phyloP scores from a whole-genome alignment of 2,329 filamentous ascomycete genomes.

The Emergomyces africanus region DNA sequence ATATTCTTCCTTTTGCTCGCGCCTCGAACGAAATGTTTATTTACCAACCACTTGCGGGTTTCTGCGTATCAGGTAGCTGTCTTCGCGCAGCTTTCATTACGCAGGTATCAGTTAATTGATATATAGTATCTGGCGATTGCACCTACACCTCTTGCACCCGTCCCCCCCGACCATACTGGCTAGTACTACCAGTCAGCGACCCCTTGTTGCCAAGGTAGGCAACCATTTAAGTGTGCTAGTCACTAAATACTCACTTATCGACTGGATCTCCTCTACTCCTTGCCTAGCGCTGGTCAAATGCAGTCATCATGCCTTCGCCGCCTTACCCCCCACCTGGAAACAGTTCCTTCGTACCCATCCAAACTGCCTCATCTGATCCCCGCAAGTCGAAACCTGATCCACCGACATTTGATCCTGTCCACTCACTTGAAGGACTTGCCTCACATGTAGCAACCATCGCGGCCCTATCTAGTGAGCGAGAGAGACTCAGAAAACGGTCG shows the following conservation, averaged over 20 bases:
- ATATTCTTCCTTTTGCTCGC: not conserved
- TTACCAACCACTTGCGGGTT: too few species aligned
- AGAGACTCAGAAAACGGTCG: not conserved
- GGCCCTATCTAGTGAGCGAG: not conserved
- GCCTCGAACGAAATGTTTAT: too few species aligned
- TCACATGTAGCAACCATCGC: not conserved
- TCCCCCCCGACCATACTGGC: too few species aligned
- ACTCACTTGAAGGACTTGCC: not conserved
- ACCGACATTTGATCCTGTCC: not conserved
- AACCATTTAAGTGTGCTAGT: too few species aligned
- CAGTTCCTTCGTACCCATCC: not conserved
- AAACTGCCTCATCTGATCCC: not conserved
- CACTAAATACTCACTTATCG: not conserved
- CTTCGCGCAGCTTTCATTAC: too few species aligned
- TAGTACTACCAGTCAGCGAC: too few species aligned
- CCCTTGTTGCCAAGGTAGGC: not conserved
- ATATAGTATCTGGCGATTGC: too few species aligned
- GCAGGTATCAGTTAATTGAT: too few species aligned
- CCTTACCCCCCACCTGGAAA: not conserved
- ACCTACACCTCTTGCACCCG: too few species aligned
- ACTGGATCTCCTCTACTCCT: not conserved
- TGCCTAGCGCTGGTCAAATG: not conserved
- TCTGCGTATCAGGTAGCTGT: too few species aligned
- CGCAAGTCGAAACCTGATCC: not conserved
- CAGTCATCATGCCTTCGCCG: not conserved